Evolutionary conservation across 305 asterid species (phyloP), one percentile per base, ranked within the genome.

Genomic region (Plantago rigida): DNA sequence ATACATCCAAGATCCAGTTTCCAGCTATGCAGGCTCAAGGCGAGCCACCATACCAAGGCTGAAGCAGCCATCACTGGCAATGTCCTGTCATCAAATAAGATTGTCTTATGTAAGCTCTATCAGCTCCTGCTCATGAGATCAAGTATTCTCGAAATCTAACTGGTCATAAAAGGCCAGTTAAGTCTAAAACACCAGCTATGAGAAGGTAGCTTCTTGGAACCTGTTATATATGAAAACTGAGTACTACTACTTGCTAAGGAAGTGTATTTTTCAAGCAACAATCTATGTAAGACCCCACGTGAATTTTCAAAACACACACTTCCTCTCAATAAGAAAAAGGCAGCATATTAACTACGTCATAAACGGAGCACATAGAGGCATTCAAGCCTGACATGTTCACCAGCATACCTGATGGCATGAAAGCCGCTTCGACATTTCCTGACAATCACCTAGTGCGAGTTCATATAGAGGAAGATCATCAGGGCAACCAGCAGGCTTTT

Each of bases 31-130:
- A 54, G 94, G 81, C 79, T 81, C 93, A 68, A 92, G 69, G 60
- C 65, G 96, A 54, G 93, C 94, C 73, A 88, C 93, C 96, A 92
- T 88, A 60, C 96, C 98, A 41, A 92, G 83, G 82, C 96, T 88
- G 80, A 92, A 88, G 82, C 98, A 88, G 41, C 98, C 98, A 76
- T 92, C 95, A 65, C 89, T 41, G 45, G 96, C 98, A 63, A 87
- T 91, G 53, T 84, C 96, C 96, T 90, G 64, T 15, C 71, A 22
- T 51, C 50, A 56, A 59, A 60, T 49, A 24, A 54, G 15, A 65
- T 50, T 11, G 13, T 71, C 55, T 57, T 56, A 66, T 39, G 46
- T n/a, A 19, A 60, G 29, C 44, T 8, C 10, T 36, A 36, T 8
- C 44, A 8, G 44, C 5, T 36, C 6, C 10, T 4, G 44, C 10